Percentiles rank a stretch among this genome's conserved stretches.
phyloP scores from a whole-genome alignment of 75 land plant species.

The Sequoiadendron giganteum region DNA sequence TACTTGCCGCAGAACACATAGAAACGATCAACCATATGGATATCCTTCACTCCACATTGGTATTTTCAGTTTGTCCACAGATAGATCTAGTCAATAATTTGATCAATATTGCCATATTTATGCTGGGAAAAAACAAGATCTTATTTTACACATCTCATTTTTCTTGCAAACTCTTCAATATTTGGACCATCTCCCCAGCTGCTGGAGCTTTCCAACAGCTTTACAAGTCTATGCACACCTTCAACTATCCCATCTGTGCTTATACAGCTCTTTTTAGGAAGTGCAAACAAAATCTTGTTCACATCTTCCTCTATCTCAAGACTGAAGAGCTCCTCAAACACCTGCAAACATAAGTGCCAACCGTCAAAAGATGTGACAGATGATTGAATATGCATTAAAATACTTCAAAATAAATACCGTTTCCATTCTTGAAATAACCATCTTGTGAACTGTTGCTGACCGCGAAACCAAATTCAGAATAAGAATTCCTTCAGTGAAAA shows the following conservation, averaged over 20 bases:
- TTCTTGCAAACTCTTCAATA: slow-evolving; percentile 33
- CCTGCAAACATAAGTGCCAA: slow-evolving; percentile 34
- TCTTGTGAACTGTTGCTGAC: slow-evolving; percentile 51
- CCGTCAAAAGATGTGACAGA: neutral
- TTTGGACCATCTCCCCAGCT: slow-evolving; percentile 40
- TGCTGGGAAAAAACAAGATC: neutral
- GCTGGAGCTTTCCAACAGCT: slow-evolving; percentile 37
- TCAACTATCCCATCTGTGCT: slow-evolving; percentile 36
- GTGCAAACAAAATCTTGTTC: slow-evolving; percentile 83
- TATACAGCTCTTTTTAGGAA: slow-evolving; percentile 23
- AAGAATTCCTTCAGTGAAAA: slow-evolving; percentile 73
- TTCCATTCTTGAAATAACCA: slow-evolving; percentile 53
- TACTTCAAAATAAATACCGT: slow-evolving; percentile 30
- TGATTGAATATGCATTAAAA: neutral
- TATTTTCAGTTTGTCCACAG: neutral
- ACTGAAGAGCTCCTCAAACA: slow-evolving; percentile 59
- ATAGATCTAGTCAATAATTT: neutral
- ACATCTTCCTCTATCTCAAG: slow-evolving; percentile 90
- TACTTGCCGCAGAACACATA: neutral
- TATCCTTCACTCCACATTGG: neutral
- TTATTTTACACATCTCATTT: slow-evolving; percentile 44
- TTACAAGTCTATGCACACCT: slow-evolving; percentile 32
- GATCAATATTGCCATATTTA: neutral
- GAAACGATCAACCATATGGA: neutral
- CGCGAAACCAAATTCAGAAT: slow-evolving; percentile 79